Conservation (phyloP, 306 rosid genomes). For the Acacia crassicarpa region DNA sequence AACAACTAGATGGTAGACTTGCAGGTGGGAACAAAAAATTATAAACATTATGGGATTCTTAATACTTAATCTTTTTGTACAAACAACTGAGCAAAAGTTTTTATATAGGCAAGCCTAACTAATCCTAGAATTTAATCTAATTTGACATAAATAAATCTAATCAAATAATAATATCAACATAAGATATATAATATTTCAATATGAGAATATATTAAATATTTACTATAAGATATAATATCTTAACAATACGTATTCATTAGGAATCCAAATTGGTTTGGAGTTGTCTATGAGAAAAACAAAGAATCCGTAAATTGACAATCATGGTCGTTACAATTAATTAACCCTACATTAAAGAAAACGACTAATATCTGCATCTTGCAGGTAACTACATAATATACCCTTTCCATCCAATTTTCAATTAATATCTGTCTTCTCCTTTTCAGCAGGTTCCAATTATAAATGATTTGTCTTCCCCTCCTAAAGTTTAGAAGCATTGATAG, state of each 20-base stretch:
- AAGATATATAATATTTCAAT: too few species aligned
- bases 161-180: too few species aligned
- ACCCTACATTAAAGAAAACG: not conserved
- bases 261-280: not conserved
- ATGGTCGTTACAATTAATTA: not conserved
- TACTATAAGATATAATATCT: too few species aligned
- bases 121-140: too few species aligned
- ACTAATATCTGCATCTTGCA: not conserved
- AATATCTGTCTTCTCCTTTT: not conserved
- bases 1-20: too few species aligned
- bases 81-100: too few species aligned
- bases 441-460: not conserved
- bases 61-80: too few species aligned
- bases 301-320: conserved; percentile 2
- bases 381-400: not conserved
- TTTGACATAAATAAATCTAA: too few species aligned
- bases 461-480: not conserved
- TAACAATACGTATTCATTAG: not conserved
- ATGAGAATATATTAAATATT: too few species aligned
- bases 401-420: not conserved
- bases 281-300: conserved; percentile 25
- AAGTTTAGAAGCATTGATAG: not conserved
- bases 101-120: too few species aligned
- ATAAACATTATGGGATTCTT: too few species aligned
- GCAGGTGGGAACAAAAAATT: too few species aligned